Evolutionary conservation across 306 rosid genomes (phyloP).

Genomic region (Castanea sativa): DNA sequence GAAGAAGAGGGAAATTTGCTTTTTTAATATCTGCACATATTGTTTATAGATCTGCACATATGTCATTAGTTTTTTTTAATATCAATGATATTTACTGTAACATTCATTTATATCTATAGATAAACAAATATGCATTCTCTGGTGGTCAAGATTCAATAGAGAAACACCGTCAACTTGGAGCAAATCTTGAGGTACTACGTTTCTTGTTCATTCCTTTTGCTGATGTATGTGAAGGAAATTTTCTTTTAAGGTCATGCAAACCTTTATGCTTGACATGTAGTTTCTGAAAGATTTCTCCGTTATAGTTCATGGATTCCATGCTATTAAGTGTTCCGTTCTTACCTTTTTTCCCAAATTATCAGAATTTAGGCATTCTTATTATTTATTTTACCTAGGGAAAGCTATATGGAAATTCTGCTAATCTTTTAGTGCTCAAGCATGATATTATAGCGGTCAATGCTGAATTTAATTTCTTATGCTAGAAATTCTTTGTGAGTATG

Average conservation of each 20-base stretch:
- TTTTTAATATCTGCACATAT: too few species aligned
- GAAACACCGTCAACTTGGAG: constrained; percentile 82
- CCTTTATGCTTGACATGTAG: background rate
- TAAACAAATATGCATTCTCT: constrained; percentile 80
- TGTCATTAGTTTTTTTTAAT: too few species aligned
- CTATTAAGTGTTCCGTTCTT: background rate
- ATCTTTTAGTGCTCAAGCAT: background rate
- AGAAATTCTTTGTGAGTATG: background rate
- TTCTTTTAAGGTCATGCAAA: background rate
- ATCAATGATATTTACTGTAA: background rate
- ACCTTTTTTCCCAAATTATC: background rate
- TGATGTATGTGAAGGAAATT: constrained; percentile 6
- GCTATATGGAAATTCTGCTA: background rate
- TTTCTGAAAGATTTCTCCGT: background rate
- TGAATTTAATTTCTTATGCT: background rate
- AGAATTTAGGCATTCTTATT: background rate
- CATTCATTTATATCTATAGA: constrained; percentile 44
- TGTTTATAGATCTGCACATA: too few species aligned
- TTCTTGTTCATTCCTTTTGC: background rate
- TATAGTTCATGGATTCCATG: background rate
- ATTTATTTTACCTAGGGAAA: background rate
- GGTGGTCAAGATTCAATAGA: constrained; percentile 94
- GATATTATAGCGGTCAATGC: background rate
- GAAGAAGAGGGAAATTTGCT: too few species aligned
- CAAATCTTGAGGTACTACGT: constrained; percentile 74